A percentile compares a stretch with the other conserved stretches of the same genome.
phyloP scores from a whole-genome alignment of 208 protist genomes.

The Leishmania braziliensis region DNA sequence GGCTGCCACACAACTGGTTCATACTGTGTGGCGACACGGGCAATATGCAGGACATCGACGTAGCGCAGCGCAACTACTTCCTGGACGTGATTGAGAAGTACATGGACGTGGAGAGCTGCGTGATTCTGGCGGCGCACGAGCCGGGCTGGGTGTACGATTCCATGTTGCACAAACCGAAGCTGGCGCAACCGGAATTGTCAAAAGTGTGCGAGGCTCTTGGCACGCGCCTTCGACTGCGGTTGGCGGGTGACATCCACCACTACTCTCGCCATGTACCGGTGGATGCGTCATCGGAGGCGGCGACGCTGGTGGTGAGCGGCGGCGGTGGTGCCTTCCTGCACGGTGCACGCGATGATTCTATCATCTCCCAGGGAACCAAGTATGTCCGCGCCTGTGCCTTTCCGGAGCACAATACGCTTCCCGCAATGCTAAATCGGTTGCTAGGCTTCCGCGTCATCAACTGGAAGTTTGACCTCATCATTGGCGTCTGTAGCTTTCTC shows the following conservation, averaged over 20 bases:
- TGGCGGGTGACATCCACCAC: constrained; percentile 86
- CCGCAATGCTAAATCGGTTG: constrained; percentile 55
- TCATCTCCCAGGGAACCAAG: constrained; percentile 56
- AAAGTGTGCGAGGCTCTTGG: constrained; percentile 56
- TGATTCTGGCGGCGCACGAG: constrained; percentile 75
- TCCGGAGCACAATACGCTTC: constrained; percentile 51
- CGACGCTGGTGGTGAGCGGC: constrained; percentile 79
- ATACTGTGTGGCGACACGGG: constrained; percentile 84
- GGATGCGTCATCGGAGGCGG: constrained; percentile 52
- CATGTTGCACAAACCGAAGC: constrained; percentile 29
- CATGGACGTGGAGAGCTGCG: constrained; percentile 74
- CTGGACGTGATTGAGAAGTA: constrained; percentile 64
- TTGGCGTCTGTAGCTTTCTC: constrained; percentile 60
- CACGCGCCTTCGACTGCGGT: constrained; percentile 62
- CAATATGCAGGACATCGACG: constrained; percentile 77
- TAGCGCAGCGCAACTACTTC: constrained; percentile 87
- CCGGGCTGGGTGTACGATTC: constrained; percentile 82
- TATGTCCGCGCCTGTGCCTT: constrained; percentile 66
- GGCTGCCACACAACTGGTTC: constrained; percentile 86
- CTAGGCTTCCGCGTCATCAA: constrained; percentile 79
- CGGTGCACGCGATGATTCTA: constrained; percentile 39
- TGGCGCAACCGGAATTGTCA: constrained; percentile 54
- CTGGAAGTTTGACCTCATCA: constrained; percentile 88
- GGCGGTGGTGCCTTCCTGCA: constrained; percentile 86
- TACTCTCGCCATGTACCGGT: constrained; percentile 79